These are phyloP conservation scores for Hortiboletus campestris DNA, from an alignment of 768 basidiomycete genomes.

Conservation along the genomic window DNA sequence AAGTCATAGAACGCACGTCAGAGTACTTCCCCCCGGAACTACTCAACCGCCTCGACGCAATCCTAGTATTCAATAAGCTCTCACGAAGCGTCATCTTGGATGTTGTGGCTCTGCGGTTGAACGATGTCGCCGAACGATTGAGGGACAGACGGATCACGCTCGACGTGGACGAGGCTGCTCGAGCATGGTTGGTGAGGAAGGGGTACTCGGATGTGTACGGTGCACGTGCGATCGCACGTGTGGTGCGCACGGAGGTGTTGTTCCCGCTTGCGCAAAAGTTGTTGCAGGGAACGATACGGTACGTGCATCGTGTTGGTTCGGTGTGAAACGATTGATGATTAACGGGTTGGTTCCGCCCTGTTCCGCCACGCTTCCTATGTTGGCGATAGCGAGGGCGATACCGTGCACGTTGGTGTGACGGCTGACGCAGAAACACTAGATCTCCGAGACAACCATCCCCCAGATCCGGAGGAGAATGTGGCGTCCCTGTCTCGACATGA, in stretches of 20 bases:
- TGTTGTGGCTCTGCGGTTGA: conserved; percentile 73
- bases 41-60: conserved; percentile 84
- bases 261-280: conserved; percentile 82
- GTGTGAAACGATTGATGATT: neutral
- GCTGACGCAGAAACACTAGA: conserved; percentile 42
- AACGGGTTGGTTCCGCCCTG: neutral
- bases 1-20: conserved; percentile 72
- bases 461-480: conserved; percentile 36
- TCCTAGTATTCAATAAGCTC: conserved; percentile 90
- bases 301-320: conserved; percentile 11
- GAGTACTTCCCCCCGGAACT: conserved; percentile 90
- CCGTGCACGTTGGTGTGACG: conserved; percentile 52
- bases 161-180: conserved; percentile 62
- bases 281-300: conserved; percentile 77
- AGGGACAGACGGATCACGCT: conserved; percentile 64
- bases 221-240: conserved; percentile 83
- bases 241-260: conserved; percentile 77
- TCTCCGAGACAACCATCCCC: conserved; percentile 62
- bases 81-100: conserved; percentile 69
- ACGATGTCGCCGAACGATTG: conserved; percentile 69
- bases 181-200: conserved; percentile 65
- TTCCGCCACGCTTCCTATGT: neutral
- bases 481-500: neutral
- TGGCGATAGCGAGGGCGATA: conserved; percentile 55
- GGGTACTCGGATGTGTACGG: conserved; percentile 88